Conservation (phyloP, 2,329 filamentous ascomycete genomes). For the Colletotrichum sp. region DNA sequence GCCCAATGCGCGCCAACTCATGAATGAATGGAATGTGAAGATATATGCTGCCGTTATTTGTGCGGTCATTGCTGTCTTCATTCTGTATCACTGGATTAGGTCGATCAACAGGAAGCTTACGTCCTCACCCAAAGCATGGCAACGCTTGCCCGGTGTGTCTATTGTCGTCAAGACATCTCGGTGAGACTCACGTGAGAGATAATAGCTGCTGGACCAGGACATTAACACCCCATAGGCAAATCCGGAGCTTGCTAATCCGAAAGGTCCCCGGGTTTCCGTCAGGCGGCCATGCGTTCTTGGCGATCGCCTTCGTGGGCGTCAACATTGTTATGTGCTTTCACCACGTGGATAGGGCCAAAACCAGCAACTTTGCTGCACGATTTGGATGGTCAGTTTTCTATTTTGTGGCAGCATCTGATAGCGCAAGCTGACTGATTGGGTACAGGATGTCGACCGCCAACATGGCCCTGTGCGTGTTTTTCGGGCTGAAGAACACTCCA, state of each 20-base stretch:
- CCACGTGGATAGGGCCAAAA: conserved; percentile 32
- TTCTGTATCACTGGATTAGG: not conserved
- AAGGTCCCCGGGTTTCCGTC: not conserved
- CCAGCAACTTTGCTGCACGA: conserved; percentile 33
- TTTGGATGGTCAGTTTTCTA: conserved; percentile 24
- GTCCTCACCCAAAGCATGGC: not conserved
- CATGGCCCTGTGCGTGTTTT: conserved; percentile 40
- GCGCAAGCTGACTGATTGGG: not conserved
- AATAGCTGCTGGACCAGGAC: not conserved
- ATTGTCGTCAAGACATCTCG: not conserved
- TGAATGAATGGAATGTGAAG: not conserved
- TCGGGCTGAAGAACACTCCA: conserved; percentile 54
- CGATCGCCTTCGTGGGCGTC: conserved; percentile 32
- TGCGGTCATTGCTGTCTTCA: not conserved
- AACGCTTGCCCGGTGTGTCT: not conserved
- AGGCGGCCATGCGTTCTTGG: conserved; percentile 32
- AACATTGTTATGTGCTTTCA: conserved; percentile 38
- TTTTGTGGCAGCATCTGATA: fast-evolving
- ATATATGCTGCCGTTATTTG: not conserved
- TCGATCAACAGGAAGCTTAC: not conserved
- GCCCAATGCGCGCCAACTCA: not conserved
- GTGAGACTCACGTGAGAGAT: not conserved
- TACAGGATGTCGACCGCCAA: conserved; percentile 52
- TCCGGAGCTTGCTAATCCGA: not conserved
- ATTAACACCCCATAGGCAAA: not conserved